Conservation (phyloP, 2,329 filamentous ascomycete genomes). For the Rhytidhysteron rufulum region DNA sequence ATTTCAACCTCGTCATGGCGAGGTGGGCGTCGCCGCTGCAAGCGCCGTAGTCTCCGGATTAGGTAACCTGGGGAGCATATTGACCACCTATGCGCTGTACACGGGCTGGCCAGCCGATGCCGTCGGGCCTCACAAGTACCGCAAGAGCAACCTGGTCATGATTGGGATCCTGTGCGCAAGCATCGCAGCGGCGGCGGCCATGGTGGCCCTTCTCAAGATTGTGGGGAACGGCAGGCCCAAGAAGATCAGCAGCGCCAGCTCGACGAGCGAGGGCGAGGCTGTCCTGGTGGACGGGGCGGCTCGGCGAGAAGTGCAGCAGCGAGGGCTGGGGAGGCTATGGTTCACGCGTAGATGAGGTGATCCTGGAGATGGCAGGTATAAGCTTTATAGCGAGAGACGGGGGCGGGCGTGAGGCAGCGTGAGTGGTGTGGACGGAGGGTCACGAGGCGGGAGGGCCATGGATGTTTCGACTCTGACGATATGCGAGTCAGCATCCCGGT, state of each 20-base stretch:
- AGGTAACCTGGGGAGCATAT: slow-evolving; percentile 80
- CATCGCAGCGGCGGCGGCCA: slow-evolving; percentile 66
- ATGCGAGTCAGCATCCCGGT: background rate
- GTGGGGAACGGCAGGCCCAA: slow-evolving; percentile 36
- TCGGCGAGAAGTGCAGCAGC: slow-evolving; percentile 38
- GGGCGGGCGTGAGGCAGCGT: background rate
- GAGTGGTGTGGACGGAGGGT: background rate
- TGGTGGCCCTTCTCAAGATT: slow-evolving; percentile 60
- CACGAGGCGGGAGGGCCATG: background rate
- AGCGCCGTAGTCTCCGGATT: slow-evolving; percentile 81
- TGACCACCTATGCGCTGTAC: slow-evolving; percentile 86
- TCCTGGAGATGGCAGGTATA: background rate
- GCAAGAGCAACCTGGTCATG: slow-evolving; percentile 83
- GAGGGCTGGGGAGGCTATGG: slow-evolving; percentile 34
- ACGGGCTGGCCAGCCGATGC: slow-evolving; percentile 79
- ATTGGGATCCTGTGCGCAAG: slow-evolving; percentile 77
- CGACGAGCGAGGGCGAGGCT: slow-evolving; percentile 51
- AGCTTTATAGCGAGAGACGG: background rate
- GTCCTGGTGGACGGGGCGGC: slow-evolving; percentile 42
- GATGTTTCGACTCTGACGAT: background rate
- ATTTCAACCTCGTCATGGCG: slow-evolving; percentile 83
- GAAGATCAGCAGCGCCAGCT: slow-evolving; percentile 28
- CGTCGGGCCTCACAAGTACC: slow-evolving; percentile 64
- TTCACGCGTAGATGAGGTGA: slow-evolving; percentile 12
- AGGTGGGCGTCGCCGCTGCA: slow-evolving; percentile 84